Evolutionary conservation across 108 stramenopile species (phyloP), one percentile per base, ranked within the genome.

Genomic region (Skeletonema grethae): DNA sequence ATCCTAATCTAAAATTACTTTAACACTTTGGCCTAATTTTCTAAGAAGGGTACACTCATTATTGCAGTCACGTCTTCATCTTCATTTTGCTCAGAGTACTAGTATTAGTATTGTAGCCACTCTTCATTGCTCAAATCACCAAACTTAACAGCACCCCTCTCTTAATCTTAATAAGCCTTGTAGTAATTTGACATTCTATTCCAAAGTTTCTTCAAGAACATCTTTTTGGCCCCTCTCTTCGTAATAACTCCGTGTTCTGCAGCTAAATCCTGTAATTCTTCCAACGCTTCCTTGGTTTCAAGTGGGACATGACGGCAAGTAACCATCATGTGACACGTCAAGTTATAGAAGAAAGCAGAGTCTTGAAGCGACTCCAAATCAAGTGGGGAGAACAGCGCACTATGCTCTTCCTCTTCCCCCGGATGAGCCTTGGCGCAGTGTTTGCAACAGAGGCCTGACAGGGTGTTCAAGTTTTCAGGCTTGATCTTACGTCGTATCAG

Each of bases 171-270:
- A n/a, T 28, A 18, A 48, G 46, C 46, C n/a, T 0, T 0, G 15
- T n/a, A 48, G 46, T 12, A 46, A 43, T 65, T 48, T 28, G 43
- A 1, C 20, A 65, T 48, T 65, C 64, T 46, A 2, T 12, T 56
- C 67, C 67, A 68, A 57, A 68, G 22, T 38, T 68, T 68, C 56
- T 68, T 39, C 24, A 68, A 34, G 24, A 68, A 68, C 4, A 22
- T 25, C n/a, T 41, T 68, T 22, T 34, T 68, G 10, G 38, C 36
- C 16, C 67, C 67, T 39, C 67, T 68, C 67, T 68, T 68, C 1
- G 57, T 28, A 22, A 39, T 1, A 3, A 57, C 67, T 5, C 67
- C 22, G 32, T 68, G 34, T 25, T 68, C 56, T 20, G 67, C 36
- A n/a, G 67, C 67, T 35, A 68, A 38, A n/a, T 15, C 20, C 28